Percentiles rank a stretch among this genome's conserved stretches.
phyloP scores from a whole-genome alignment of 2,329 filamentous ascomycete genomes.

The Nemania serpens region DNA sequence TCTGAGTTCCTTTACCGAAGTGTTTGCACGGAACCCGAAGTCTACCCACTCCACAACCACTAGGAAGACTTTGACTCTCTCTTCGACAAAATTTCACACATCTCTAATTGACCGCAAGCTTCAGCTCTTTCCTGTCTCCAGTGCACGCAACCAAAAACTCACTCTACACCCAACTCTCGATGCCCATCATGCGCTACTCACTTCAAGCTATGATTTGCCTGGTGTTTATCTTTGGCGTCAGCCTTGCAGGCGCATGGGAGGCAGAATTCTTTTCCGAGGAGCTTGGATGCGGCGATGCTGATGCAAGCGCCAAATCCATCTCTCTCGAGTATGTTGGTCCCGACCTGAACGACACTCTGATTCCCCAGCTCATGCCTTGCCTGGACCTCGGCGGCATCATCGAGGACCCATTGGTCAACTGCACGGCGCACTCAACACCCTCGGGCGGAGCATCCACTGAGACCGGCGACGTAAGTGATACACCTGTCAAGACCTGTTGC shows the following conservation, averaged over 20 bases:
- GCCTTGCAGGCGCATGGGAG: neutral
- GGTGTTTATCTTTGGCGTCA: neutral
- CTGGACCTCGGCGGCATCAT: neutral
- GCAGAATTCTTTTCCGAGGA: slow-evolving; percentile 7
- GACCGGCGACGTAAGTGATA: neutral
- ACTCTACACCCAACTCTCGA: neutral
- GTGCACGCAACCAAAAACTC: neutral
- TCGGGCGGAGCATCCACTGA: neutral
- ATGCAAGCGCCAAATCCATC: neutral
- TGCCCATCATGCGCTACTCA: neutral
- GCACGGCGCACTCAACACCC: neutral
- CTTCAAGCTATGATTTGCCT: neutral
- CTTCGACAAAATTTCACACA: too few species aligned
- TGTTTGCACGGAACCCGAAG: too few species aligned
- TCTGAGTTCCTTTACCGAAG: too few species aligned
- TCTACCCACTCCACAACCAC: too few species aligned
- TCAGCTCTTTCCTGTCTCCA: neutral
- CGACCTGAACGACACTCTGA: neutral
- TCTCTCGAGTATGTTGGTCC: neutral
- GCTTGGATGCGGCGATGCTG: neutral
- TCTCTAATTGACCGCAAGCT: too few species aligned
- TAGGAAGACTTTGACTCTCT: too few species aligned
- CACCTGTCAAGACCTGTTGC: too few species aligned
- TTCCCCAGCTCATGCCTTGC: slow-evolving; percentile 6
- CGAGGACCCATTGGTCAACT: neutral